Evolutionary conservation across 306 rosid genomes (phyloP).

Genomic region (Inga leiocalycina): DNA sequence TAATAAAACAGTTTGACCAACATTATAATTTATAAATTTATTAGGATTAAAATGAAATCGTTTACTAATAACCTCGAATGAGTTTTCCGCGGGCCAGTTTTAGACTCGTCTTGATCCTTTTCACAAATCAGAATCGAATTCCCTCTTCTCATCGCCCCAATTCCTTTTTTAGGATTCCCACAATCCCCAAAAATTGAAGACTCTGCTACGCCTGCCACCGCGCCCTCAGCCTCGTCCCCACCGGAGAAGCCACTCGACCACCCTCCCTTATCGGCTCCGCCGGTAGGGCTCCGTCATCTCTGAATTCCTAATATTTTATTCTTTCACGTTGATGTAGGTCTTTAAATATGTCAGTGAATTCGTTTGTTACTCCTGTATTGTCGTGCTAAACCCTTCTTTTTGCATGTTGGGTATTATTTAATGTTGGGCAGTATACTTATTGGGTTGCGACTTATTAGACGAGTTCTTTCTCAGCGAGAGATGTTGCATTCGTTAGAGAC

Average conservation of each 20-base stretch:
- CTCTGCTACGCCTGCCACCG: not conserved
- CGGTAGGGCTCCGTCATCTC: not conserved
- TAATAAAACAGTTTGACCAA: no score
- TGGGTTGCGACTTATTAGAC: not conserved
- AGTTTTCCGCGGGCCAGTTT: not conserved
- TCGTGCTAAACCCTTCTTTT: not conserved
- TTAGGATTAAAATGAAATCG: not conserved
- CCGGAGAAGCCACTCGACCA: not conserved
- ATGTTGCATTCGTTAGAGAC: not conserved
- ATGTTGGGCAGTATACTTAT: not conserved
- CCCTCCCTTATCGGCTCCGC: not conserved
- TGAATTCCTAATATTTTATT: not conserved
- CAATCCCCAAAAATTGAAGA: not conserved
- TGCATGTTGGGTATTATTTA: not conserved
- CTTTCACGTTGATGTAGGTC: not conserved
- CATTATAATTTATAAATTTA: no score
- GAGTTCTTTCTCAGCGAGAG: not conserved
- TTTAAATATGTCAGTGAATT: not conserved
- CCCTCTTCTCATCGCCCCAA: not conserved
- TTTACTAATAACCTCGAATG: not conserved
- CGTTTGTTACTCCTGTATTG: not conserved
- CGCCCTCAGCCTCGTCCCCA: not conserved
- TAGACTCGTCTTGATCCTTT: not conserved
- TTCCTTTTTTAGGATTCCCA: not conserved
- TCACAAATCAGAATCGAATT: not conserved